Conservation (phyloP, 495 filamentous ascomycete species). For the Podospora sp. region DNA sequence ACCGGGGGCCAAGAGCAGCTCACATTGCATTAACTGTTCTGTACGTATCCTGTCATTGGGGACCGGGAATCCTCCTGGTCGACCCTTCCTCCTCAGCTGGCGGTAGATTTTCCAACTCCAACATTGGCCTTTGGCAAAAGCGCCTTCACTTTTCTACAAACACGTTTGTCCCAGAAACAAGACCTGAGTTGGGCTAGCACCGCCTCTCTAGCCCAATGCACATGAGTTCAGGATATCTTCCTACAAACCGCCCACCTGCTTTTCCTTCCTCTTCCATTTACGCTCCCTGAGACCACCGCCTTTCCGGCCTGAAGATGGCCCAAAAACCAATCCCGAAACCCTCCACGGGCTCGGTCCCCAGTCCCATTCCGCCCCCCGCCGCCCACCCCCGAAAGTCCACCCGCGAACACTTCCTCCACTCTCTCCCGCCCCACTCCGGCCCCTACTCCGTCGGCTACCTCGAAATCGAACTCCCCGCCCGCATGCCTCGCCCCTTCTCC, state of each 20-base stretch:
- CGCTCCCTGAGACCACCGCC: background rate
- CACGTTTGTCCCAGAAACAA: too few species aligned
- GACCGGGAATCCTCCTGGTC: too few species aligned
- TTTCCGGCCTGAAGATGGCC: background rate
- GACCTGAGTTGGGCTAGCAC: too few species aligned
- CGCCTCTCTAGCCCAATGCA: background rate
- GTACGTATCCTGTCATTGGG: too few species aligned
- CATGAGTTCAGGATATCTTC: background rate
- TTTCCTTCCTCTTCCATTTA: background rate
- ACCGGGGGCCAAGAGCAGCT: too few species aligned
- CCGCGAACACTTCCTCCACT: conserved; percentile 46
- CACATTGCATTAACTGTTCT: too few species aligned
- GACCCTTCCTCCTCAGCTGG: too few species aligned
- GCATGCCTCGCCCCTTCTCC: conserved; percentile 42
- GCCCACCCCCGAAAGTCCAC: conserved; percentile 27
- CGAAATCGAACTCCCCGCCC: conserved; percentile 66
- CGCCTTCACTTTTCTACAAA: too few species aligned
- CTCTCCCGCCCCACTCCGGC: conserved; percentile 64
- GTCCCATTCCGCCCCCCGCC: background rate
- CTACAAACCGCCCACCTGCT: background rate
- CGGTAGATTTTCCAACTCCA: too few species aligned
- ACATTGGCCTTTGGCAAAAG: too few species aligned
- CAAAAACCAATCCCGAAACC: background rate
- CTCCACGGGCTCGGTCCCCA: conserved; percentile 1
- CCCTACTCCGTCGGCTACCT: conserved; percentile 65